Evolutionary conservation across 192 early-diverging fungal genomes (phyloP), one percentile per base, ranked within the genome.

Genomic region (Rhizophlyctis rosea): DNA sequence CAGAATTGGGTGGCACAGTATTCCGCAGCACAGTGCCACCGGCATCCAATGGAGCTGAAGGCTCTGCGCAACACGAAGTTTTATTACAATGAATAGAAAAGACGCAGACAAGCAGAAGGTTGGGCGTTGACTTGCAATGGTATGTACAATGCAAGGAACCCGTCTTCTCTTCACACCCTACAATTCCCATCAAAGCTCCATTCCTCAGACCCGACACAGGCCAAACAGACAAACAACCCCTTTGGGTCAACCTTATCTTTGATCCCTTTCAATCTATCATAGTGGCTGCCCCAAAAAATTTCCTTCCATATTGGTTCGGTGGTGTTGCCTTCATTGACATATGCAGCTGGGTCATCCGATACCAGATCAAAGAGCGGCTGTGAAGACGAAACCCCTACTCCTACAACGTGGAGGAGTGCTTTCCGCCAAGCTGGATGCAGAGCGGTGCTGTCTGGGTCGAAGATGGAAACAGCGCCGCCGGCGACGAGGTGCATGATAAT

Each of bases 251-350:
- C 51, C 39, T 69, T 62, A 9, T 81, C n/a, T 52, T 83, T 79
- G 33, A 85, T 69, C 21, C 52, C 3, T 9, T 57, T 5, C 33
- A 84, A 61, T 7, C 65, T 57, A 13, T 55, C 34, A 65, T 83
- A 84, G 54, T 84, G 64, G 21, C 25, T 21, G 33, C 82, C 82
- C 53, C 70, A 84, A 58, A 81, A 84, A 0, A 54, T 48, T 3
- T 56, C 25, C 48, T 77, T 58, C 78, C 74, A 81, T 47, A 77
- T 51, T 2, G 70, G 64, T 32, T 83, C 71, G 14, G 59, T 48
- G 3, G 52, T 16, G 47, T 80, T 70, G 16, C 78, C 82, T 44
- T 84, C 81, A 39, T 74, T 83, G 21, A 62, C 25, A 36, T 84
- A 83, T 0, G 74, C 62, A 9, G 70, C 79, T 0, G 59, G n/a